Evolutionary conservation across 1,284 basidiomycete genomes (phyloP), one percentile per base, ranked within the genome.

Genomic region (Ustilago cynodontis): DNA sequence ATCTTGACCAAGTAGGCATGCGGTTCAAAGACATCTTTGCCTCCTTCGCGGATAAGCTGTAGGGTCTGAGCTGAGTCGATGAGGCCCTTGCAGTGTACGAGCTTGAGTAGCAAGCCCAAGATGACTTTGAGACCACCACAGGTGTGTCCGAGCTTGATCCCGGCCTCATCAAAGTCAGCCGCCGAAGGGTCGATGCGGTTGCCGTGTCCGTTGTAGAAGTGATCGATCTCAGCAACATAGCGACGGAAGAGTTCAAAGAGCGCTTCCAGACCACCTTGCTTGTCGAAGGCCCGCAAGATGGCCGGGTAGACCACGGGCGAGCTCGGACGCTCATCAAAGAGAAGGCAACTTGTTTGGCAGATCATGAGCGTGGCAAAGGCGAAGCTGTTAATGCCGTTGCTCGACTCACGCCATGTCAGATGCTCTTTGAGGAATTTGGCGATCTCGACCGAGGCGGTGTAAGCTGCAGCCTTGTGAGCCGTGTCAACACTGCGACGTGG

Each of bases 31-130:
- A 66, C 67, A 22, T 75, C 78, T 11, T 57, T 59, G 29, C 72
- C 62, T 22, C 64, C 71, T 4, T 76, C 65, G 22, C 72, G 64
- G 41, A 65, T 58, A 22, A 94, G 89, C 22, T 93, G 87, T 2
- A 89, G 85, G 0, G 94, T 96, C 85, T 98, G 95, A 1, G 91
- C 89, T 13, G 93, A 93, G 69, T 98, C 95, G 64, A 94, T 89
- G 26, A 97, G 88, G 14, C 93, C 90, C 78, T 92, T 93, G 33
- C 92, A 90, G 1, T 92, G 92, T 29, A 94, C 89, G 53, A 98
- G 88, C 9, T 92, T 91, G 65, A 91, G 89, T 33, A 98, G 87
- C 37, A 98, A 88, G 73, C 93, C 90, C 26, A 97, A 88, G 0
- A 91, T 91, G 47, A 94, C 91, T 86, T 94, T 94, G 61, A 97